Evolutionary conservation across 2,329 filamentous ascomycete species (phyloP), one percentile per base, ranked within the genome.

Genomic region (Paecilomyces variotii): DNA sequence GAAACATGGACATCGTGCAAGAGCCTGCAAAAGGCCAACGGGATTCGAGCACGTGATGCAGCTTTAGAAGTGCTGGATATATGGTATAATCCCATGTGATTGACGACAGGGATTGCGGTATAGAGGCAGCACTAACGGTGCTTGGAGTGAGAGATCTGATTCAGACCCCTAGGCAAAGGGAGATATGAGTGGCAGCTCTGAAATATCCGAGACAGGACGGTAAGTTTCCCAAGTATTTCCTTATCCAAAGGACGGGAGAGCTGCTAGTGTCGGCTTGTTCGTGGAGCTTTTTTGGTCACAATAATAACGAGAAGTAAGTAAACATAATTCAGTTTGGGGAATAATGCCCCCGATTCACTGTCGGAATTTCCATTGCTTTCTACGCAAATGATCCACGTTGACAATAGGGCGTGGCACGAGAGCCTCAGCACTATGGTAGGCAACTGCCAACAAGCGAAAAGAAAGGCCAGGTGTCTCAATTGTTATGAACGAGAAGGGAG

Each of bases 1-100:
- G 69, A 60, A 76, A 77, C 69, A 77, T 70, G 24, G 74, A 76
- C 72, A 75, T 75, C 3, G 60, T 69, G 60, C 55, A 28, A 45
- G 54, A 26, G 19, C 45, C 25, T 54, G 39, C 14, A n/a, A 7
- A n/a, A 45, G 19, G 30, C 53, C 54, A 30, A 55, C 32, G 53
- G 6, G 28, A 30, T 28, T 54, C 32, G 28, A 55, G 32, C 9
- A 25, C 6, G 56, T 34, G 55, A 56, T 7, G 39, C n/a, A 9
- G 5, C 1, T 6, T 19, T 19, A 14, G n/a, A 45, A 45, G 39
- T 24, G 39, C 39, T 45, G n/a, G 39, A n/a, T 24, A 45, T 45
- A 14, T 19, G 19, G 19, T 19, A 19, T 45, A 45, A 7, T 45
- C 39, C 39, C n/a, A 45, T 45, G 39, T 45, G 39, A n/a, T 45